These are phyloP conservation scores for Solanum piurae DNA, from an alignment of 257 asterid genomes.

Conservation along the genomic window DNA sequence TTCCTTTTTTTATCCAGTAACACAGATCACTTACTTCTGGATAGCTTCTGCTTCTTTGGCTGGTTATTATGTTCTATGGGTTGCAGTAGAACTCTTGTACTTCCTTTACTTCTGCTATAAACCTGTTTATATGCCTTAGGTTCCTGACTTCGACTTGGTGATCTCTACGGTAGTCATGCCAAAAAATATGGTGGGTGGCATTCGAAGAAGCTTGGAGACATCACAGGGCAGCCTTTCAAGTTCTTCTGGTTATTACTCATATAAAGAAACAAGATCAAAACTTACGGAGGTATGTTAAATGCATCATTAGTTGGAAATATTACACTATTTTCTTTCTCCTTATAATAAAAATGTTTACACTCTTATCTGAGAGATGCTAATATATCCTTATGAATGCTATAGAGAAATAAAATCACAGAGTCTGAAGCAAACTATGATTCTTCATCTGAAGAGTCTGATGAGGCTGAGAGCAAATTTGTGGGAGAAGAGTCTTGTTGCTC, in stretches of 20 bases:
- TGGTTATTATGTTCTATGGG: background rate
- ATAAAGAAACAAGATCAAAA: constrained; percentile 25
- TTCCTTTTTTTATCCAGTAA: background rate
- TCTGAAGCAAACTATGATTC: constrained; percentile 32
- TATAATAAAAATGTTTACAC: background rate
- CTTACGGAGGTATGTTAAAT: constrained; percentile 31
- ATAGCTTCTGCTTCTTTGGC: background rate
- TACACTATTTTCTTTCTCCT: background rate
- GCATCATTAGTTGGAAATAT: background rate
- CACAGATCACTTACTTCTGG: background rate
- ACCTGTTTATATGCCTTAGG: constrained; percentile 20
- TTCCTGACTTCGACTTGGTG: constrained; percentile 75
- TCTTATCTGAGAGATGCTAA: background rate
- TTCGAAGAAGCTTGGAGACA: constrained; percentile 67
- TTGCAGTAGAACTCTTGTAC: background rate
- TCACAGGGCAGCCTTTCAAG: constrained; percentile 55
- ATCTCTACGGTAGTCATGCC: constrained; percentile 62
- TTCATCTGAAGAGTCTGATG: constrained; percentile 68
- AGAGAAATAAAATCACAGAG: constrained; percentile 27
- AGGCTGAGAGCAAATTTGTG: constrained; percentile 77
- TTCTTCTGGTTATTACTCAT: constrained; percentile 45
- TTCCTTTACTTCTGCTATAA: background rate
- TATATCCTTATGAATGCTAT: background rate
- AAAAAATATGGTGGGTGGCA: constrained; percentile 64
- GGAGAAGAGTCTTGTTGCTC: constrained; percentile 34